Percentiles rank a stretch among this genome's conserved stretches.
These are phyloP conservation scores for Leishmania braziliensis DNA, from an alignment of 208 protist species.

Conservation along the genomic window DNA sequence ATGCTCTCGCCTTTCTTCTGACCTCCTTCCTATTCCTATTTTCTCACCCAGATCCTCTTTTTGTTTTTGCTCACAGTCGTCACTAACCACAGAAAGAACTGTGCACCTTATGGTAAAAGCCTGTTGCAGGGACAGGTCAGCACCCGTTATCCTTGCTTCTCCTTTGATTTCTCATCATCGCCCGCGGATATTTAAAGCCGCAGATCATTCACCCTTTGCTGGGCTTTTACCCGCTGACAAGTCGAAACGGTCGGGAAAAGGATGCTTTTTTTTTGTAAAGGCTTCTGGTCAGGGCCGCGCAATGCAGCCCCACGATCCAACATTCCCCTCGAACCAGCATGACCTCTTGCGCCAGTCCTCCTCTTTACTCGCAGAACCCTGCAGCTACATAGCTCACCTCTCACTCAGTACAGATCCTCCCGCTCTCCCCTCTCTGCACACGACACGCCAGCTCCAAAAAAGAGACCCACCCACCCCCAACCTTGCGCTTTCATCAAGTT, in stretches of 20 bases:
- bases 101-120: neutral
- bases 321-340: neutral
- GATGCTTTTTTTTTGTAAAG: neutral
- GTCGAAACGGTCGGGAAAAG: neutral
- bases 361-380: neutral
- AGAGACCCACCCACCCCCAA: neutral
- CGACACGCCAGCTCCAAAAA: neutral
- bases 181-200: neutral
- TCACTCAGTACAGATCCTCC: neutral
- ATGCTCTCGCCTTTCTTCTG: neutral
- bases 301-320: neutral
- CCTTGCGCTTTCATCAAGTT: neutral
- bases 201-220: neutral
- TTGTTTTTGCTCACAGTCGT: neutral
- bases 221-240: neutral
- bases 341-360: neutral
- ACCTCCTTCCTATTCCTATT: neutral
- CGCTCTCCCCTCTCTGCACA: neutral
- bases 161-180: neutral
- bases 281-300: neutral
- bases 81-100: neutral
- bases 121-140: neutral
- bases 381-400: neutral
- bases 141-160: neutral
- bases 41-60: neutral